Conservation (phyloP, 306 rosid genomes). For the Chamaecrista fasciculata region DNA sequence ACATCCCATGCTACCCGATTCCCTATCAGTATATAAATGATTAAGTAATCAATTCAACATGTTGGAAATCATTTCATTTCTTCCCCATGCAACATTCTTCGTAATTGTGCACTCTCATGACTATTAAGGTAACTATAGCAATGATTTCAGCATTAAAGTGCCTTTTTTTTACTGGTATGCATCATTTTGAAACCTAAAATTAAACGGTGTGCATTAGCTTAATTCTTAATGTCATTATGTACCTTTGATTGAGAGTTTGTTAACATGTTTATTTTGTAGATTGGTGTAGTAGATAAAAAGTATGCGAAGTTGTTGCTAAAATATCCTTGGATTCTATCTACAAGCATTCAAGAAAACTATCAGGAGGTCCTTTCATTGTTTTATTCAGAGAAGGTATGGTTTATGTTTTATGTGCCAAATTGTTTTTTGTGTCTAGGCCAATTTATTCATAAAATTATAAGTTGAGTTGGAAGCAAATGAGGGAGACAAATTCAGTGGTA, state of each 20-base stretch:
- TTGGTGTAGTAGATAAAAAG: constrained; percentile 46
- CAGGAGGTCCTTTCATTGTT: constrained; percentile 51
- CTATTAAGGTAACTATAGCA: background rate
- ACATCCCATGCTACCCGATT: too few species aligned
- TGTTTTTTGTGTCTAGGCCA: constrained; percentile 6
- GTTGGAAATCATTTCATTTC: background rate
- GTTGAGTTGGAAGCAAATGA: constrained; percentile 17
- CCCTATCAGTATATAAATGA: background rate
- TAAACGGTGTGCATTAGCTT: background rate
- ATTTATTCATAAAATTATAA: background rate
- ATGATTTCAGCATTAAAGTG: background rate
- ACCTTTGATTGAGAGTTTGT: constrained; percentile 5
- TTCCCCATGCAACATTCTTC: background rate
- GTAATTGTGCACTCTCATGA: background rate
- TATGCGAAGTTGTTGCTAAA: constrained; percentile 53
- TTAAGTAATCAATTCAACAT: background rate
- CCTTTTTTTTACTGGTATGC: background rate
- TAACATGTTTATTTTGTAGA: constrained; percentile 45
- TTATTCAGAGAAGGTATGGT: constrained; percentile 55
- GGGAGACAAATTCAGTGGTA: background rate
- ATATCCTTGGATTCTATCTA: constrained; percentile 81
- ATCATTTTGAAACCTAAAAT: background rate
- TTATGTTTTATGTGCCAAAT: constrained; percentile 10
- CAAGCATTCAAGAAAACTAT: constrained; percentile 67
- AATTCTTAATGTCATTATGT: constrained; percentile 19